Conservation (phyloP, 1,139 yeast genomes). For the Nakaseomyces delphensis region DNA sequence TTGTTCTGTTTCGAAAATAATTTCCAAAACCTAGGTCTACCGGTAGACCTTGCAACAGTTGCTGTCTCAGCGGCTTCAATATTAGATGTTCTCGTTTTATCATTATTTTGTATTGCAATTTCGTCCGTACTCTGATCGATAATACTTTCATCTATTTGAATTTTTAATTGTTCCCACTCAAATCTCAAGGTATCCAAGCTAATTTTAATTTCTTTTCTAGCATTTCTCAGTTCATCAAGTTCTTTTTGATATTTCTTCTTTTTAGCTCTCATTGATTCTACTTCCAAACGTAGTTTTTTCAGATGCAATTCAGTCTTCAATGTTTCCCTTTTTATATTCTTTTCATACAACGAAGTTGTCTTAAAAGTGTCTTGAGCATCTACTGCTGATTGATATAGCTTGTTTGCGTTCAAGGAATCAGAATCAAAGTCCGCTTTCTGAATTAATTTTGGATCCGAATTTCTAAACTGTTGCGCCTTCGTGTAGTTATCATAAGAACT, state of each 20-base stretch:
- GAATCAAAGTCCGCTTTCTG: not conserved
- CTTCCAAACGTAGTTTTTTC: conserved; percentile 28
- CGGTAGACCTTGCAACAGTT: conserved; percentile 24
- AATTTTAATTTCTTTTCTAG: conserved; percentile 12
- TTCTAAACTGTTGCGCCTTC: not conserved
- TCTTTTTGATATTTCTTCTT: conserved; percentile 31
- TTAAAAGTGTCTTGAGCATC: not conserved
- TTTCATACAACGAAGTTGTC: not conserved
- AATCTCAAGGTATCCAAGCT: conserved; percentile 1
- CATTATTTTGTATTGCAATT: conserved; percentile 9
- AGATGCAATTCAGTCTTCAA: conserved; percentile 25
- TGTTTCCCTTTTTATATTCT: conserved; percentile 16
- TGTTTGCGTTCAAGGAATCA: not conserved
- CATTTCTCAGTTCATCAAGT: conserved; percentile 25
- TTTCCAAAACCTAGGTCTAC: conserved; percentile 33
- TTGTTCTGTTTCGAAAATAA: conserved; percentile 21
- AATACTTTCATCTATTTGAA: conserved; percentile 3
- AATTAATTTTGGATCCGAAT: conserved; percentile 2
- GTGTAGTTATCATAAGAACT: not conserved
- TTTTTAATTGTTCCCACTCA: conserved; percentile 2
- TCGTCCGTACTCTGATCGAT: conserved; percentile 6
- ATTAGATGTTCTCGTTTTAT: conserved; percentile 13
- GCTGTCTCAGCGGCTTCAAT: conserved; percentile 13
- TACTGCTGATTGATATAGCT: not conserved
- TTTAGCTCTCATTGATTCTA: conserved; percentile 24